phyloP scores from a whole-genome alignment of 179 eudicot species.

The Gypsophila paniculata region DNA sequence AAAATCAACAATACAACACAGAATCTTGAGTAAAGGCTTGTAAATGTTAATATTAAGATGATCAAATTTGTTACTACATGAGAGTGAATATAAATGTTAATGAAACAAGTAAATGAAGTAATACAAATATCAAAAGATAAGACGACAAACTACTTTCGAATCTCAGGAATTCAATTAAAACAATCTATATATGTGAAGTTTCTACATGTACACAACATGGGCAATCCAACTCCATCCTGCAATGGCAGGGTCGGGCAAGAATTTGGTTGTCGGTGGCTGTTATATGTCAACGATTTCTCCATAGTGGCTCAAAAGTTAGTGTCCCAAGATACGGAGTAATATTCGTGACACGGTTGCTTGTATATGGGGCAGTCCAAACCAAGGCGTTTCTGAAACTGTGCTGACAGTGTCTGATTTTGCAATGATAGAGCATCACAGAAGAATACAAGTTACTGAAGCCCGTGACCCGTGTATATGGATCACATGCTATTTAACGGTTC shows the following conservation, averaged over 20 bases:
- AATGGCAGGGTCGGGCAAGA: slow-evolving; percentile 59
- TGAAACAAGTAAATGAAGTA: slow-evolving; percentile 18
- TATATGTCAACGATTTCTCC: slow-evolving; percentile 13
- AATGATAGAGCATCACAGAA: slow-evolving; percentile 18
- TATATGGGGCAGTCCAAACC: slow-evolving; percentile 7
- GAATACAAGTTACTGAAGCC: slow-evolving; percentile 18
- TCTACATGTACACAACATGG: slow-evolving; percentile 42
- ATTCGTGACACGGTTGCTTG: slow-evolving; percentile 11
- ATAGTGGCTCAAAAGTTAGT: slow-evolving; percentile 21
- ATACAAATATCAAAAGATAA: slow-evolving; percentile 18
- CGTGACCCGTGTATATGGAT: slow-evolving; percentile 9
- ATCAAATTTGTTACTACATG: not conserved
- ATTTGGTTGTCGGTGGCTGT: slow-evolving; percentile 26
- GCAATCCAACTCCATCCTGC: slow-evolving; percentile 39
- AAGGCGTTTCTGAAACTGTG: slow-evolving; percentile 4
- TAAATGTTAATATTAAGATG: slow-evolving; percentile 6
- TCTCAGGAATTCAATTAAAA: slow-evolving; percentile 26
- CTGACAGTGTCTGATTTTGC: slow-evolving; percentile 17
- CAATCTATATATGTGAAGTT: slow-evolving; percentile 32
- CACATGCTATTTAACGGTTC: slow-evolving; percentile 33
- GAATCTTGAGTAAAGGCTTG: not conserved
- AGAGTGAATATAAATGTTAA: slow-evolving; percentile 3
- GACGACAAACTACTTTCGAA: slow-evolving; percentile 25
- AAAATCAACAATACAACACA: slow-evolving; percentile 3
- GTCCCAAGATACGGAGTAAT: not conserved